These are phyloP conservation scores for Pichia sp. DNA, from an alignment of 1,139 yeast genomes.

Conservation along the genomic window DNA sequence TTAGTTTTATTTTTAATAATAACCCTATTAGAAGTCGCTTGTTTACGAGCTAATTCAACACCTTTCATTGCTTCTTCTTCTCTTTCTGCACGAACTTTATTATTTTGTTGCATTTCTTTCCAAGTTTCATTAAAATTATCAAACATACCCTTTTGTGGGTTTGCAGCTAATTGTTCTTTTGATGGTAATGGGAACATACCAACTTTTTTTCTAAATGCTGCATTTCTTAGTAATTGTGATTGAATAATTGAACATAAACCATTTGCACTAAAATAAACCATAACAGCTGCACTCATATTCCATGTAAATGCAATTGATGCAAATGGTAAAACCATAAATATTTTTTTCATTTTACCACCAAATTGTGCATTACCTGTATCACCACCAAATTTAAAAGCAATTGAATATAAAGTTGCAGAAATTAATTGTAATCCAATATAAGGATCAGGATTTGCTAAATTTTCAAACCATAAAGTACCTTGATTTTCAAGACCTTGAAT, in stretches of 20 bases:
- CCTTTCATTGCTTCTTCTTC: constrained; percentile 27
- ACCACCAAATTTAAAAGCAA: constrained; percentile 79
- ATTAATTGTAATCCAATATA: constrained; percentile 80
- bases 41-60: constrained; percentile 23
- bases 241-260: constrained; percentile 71
- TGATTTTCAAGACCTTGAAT: constrained; percentile 76
- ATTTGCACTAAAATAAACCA: constrained; percentile 78
- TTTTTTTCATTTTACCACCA: constrained; percentile 64
- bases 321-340: constrained; percentile 68
- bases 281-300: constrained; percentile 78
- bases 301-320: constrained; percentile 81
- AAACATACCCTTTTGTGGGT: constrained; percentile 24
- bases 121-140: constrained; percentile 27
- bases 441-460: constrained; percentile 82
- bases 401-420: constrained; percentile 74
- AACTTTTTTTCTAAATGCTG: constrained; percentile 48
- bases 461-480: constrained; percentile 79
- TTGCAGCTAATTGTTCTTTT: constrained; percentile 28
- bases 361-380: constrained; percentile 80
- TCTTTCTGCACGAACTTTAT: constrained; percentile 22
- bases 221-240: constrained; percentile 56
- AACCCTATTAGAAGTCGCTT: constrained; percentile 23
- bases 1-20: constrained; percentile 27
- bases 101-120: constrained; percentile 27
- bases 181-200: constrained; percentile 64